phyloP scores from a whole-genome alignment of 768 basidiomycete genomes.

The Leccinum olivaceopallidum region DNA sequence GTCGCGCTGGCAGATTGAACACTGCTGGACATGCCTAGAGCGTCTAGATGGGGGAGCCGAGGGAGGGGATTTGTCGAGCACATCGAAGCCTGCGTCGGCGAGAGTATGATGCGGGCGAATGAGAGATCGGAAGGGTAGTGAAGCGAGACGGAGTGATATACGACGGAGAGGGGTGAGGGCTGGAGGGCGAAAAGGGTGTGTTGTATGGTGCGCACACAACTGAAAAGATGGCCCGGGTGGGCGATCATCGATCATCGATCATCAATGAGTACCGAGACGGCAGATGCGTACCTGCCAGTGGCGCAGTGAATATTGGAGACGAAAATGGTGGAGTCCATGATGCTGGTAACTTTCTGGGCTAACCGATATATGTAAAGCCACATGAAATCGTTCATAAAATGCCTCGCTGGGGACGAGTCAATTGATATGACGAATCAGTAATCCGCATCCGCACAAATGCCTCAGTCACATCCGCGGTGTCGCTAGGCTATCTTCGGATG shows the following conservation, averaged over 20 bases:
- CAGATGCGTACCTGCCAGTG: slow-evolving; percentile 34
- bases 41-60: slow-evolving; percentile 10
- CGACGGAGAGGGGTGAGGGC: slow-evolving; percentile 40
- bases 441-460: slow-evolving; percentile 16
- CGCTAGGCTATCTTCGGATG: too few species aligned
- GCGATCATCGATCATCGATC: neutral
- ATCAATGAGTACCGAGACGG: neutral
- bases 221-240: slow-evolving; percentile 17
- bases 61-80: slow-evolving; percentile 15
- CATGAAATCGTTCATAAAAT: slow-evolving; percentile 2
- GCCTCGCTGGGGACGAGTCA: neutral
- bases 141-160: slow-evolving; percentile 45
- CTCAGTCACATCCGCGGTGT: slow-evolving; percentile 2
- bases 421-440: too few species aligned
- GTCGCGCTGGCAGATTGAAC: slow-evolving; percentile 36
- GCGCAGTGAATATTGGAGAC: slow-evolving; percentile 52
- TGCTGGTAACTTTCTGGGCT: neutral
- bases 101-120: slow-evolving; percentile 36
- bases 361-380: too few species aligned
- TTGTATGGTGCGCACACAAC: slow-evolving; percentile 51
- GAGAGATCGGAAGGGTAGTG: slow-evolving; percentile 35
- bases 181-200: slow-evolving; percentile 38
- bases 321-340: slow-evolving; percentile 30
- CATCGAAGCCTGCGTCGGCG: slow-evolving; percentile 49
- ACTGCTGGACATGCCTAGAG: slow-evolving; percentile 42